Percentiles rank a stretch among this genome's conserved stretches.
These are phyloP conservation scores for Chaetomium tenue DNA, from an alignment of 495 filamentous ascomycete species.

Conservation along the genomic window DNA sequence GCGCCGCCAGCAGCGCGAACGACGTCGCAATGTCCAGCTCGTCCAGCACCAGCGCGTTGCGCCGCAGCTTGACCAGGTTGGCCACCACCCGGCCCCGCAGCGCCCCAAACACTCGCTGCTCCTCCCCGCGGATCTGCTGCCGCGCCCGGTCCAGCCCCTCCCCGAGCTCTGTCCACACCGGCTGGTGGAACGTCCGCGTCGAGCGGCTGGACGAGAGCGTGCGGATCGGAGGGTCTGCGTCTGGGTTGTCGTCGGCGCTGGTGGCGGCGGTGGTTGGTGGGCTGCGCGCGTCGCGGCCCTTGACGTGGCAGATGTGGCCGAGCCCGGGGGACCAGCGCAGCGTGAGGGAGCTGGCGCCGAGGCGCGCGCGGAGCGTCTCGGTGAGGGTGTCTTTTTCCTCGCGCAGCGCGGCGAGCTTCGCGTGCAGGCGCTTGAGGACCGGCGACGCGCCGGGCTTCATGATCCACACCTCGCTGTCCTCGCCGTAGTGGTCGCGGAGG, in stretches of 20 bases:
- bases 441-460: constrained; percentile 76
- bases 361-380: constrained; percentile 53
- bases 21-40: constrained; percentile 86
- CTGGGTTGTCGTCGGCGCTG: background rate
- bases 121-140: constrained; percentile 73
- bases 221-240: constrained; percentile 48
- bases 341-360: constrained; percentile 59
- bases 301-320: constrained; percentile 88
- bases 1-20: constrained; percentile 72
- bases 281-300: constrained; percentile 65
- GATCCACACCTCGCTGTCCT: constrained; percentile 71
- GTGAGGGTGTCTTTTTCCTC: constrained; percentile 59
- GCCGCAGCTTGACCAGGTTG: constrained; percentile 77
- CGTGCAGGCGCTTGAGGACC: constrained; percentile 64
- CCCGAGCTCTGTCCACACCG: constrained; percentile 81
- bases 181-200: constrained; percentile 79
- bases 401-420: constrained; percentile 56
- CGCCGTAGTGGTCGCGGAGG: constrained; percentile 51
- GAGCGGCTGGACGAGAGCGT: constrained; percentile 75
- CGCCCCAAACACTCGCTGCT: constrained; percentile 67
- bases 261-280: background rate
- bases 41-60: constrained; percentile 84
- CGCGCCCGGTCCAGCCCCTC: constrained; percentile 67
- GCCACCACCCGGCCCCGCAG: constrained; percentile 72
- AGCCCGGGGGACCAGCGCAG: constrained; percentile 80